These are phyloP conservation scores for Maudiozyma saulgeensis DNA, from an alignment of 805 yeast species.

Conservation along the genomic window DNA sequence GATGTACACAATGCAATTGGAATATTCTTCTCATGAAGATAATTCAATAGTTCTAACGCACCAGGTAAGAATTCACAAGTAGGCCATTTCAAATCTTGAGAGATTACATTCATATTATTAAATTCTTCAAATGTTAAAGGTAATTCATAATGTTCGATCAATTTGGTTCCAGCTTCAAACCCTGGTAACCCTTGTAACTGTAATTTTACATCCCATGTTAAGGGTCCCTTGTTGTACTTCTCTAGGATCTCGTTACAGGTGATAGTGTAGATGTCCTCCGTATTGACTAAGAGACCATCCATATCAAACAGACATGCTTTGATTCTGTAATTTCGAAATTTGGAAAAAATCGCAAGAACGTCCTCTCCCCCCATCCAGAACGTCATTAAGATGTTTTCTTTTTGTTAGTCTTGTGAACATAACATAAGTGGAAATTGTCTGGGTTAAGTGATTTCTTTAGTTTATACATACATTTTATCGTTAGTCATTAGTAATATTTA, in stretches of 20 bases:
- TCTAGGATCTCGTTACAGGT: slow-evolving; percentile 60
- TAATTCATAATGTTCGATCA: slow-evolving; percentile 60
- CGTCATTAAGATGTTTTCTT: too few relatives aligned
- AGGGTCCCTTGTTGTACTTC: slow-evolving; percentile 63
- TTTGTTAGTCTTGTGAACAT: not conserved
- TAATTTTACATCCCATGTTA: slow-evolving; percentile 85
- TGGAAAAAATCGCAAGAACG: not conserved
- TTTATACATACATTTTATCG: not conserved
- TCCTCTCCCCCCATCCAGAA: not conserved
- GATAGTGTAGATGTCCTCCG: slow-evolving; percentile 85
- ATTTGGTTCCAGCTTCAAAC: slow-evolving; percentile 51
- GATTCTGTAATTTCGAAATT: slow-evolving; percentile 3
- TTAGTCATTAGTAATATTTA: too few relatives aligned
- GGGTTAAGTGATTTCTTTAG: too few relatives aligned
- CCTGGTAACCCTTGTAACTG: slow-evolving; percentile 90
- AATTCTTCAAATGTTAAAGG: slow-evolving; percentile 62
- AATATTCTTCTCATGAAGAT: slow-evolving; percentile 41
- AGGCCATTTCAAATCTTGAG: slow-evolving; percentile 52
- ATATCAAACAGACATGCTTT: slow-evolving; percentile 48
- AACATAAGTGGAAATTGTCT: too few relatives aligned
- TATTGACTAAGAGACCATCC: slow-evolving; percentile 91
- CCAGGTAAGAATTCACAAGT: slow-evolving; percentile 70
- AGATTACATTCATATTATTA: slow-evolving; percentile 39
- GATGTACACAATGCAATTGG: slow-evolving; percentile 93
- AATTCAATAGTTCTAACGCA: slow-evolving; percentile 56